Percentiles rank a stretch among this genome's conserved stretches.
phyloP scores from a whole-genome alignment of 208 protist genomes.

The Trypanosoma lewisi region DNA sequence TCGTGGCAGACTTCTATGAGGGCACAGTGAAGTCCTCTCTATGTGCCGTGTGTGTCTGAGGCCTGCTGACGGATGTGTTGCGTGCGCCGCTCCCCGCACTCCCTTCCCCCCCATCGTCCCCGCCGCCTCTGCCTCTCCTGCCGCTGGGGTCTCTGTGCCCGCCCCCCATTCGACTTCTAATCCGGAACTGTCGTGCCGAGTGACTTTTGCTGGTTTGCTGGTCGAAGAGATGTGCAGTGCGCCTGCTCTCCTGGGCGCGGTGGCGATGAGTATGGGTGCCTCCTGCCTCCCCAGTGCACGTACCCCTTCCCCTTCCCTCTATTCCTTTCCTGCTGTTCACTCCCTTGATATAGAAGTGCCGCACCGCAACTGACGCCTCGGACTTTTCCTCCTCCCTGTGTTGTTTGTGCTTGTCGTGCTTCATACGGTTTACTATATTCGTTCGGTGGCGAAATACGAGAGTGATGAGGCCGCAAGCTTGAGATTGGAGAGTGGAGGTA shows the following conservation, averaged over 20 bases:
- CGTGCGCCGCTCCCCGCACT: too few species aligned
- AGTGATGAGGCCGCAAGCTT: neutral
- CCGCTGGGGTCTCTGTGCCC: neutral
- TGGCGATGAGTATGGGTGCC: neutral
- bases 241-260: neutral
- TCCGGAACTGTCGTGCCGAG: neutral
- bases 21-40: too few species aligned
- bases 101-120: too few species aligned
- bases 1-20: too few species aligned
- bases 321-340: too few species aligned
- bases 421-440: too few species aligned
- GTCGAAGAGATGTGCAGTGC: conserved; percentile 19
- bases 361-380: neutral
- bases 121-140: neutral
- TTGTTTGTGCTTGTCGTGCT: too few species aligned
- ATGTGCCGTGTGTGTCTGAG: too few species aligned
- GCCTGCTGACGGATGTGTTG: too few species aligned
- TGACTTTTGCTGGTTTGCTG: conserved; percentile 22
- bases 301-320: too few species aligned
- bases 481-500: neutral
- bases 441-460: neutral
- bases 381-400: too few species aligned
- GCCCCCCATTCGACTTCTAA: conserved; percentile 21
- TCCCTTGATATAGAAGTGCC: neutral
- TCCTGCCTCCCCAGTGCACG: neutral